Evolutionary conservation across 2,329 filamentous ascomycete genomes (phyloP), one percentile per base, ranked within the genome.

Genomic region (Emergomyces orientalis): DNA sequence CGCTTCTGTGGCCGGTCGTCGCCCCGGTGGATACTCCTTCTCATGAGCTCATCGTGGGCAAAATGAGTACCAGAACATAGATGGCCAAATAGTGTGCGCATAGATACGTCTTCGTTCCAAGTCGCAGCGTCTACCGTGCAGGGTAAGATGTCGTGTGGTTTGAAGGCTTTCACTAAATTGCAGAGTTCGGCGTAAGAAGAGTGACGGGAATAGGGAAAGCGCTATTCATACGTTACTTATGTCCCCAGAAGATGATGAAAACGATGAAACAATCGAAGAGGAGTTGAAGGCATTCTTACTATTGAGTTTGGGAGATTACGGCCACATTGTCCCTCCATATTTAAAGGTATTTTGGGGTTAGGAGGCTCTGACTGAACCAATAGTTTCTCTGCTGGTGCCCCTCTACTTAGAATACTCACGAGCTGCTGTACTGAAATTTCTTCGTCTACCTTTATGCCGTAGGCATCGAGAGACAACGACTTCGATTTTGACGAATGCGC

Each of bases 121-220:
- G 77, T 76, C 0, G 74, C 69, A 19, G 81, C 75, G 64, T 90
- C 82, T 1, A 88, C 84, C 0, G 91, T 96, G 70, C 91, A 96
- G 0, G 92, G 91, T 78, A 88, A 89, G 1, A 97, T 79, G 68
- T 97, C 91, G 55, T 77, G 84, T 0, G 91, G 91, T 34, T 78
- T 82, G 68, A 97, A 89, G 0, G 80, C 79, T 2, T 79, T 72
- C 0, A 96, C 80, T 0, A 97, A 77, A 61, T 85, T 76, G 66
- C 90, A 88, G 2, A 96, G 81, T 72, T 97, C 93, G 0, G 80
- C 78, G 64, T 94, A 93, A 0, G 90, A 96, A 0, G 93, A 95
- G 73, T 97, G 93, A 0, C 93, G 84, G 0, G 93, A 93, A 71
- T 92, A 97, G 0, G 92, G 90, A 67, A 96, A 97, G 25, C 77